Evolutionary conservation across 202 grass and related monocot species (phyloP), one percentile per base, ranked within the genome.

Genomic region (Carex arenaria): DNA sequence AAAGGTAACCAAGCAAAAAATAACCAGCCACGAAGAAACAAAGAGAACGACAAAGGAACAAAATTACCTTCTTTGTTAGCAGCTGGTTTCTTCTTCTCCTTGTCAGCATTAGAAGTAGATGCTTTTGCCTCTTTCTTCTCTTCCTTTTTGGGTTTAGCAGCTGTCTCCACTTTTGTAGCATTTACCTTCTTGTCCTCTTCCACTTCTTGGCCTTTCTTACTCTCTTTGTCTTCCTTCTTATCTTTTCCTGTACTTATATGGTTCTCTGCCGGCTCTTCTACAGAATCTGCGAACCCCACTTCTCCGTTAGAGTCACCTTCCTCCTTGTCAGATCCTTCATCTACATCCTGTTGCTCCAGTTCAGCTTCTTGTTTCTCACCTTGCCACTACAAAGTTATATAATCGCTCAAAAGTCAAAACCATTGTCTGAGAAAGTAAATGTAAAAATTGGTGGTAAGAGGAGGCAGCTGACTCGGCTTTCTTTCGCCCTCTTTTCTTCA

Each of bases 41-140:
- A 6, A 31, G 56, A 76, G 5, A 54, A 49, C 59, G 1, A 26
- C 26, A 64, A 64, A 80, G 7, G 34, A 80, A 42, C 4, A 15
- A 36, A 31, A 61, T 2, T 92, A 99, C 97, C 97, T 91, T 92
- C 85, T 80, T 81, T 99, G 26, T 87, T 90, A 60, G 23, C 76
- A 28, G 89, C 49, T 72, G 80, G n/a, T 83, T 45, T 63, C 61
- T 62, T 86, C 94, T 87, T 73, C 85, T 89, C 89, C 82, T 89
- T 89, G 64, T 63, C 57, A 19, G 64, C 18, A 72, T 42, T 80
- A 79, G 83, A 66, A 84, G 85, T 78, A 61, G 42, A 84, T 93
- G 59, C 20, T 88, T 82, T 69, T 85, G 72, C 23, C 57, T 87
- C 89, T 69, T 88, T 97, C 79, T 68, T 81, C 62, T 80, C 86